Conservation (phyloP, 345 rosid genomes). For the Murraya paniculata region DNA sequence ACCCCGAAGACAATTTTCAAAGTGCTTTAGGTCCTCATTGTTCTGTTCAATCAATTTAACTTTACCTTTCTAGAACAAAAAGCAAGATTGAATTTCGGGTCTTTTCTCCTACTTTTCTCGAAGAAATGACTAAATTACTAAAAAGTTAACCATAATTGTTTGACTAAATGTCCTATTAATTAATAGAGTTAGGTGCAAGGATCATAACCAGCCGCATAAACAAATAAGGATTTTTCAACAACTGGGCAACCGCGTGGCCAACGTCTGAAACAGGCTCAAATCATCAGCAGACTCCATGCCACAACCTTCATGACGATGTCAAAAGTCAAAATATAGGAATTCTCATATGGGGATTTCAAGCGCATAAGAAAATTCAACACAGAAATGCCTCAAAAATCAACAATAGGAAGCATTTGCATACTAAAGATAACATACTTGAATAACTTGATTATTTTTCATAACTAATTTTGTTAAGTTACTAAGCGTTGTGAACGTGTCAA, state of each 20-base stretch:
- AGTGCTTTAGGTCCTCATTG: neutral
- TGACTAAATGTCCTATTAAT: neutral
- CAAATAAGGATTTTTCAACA: neutral
- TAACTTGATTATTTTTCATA: neutral
- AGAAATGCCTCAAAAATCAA: neutral
- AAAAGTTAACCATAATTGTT: neutral
- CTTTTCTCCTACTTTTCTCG: neutral
- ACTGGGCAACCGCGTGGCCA: neutral
- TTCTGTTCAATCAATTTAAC: neutral
- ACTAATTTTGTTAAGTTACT: neutral
- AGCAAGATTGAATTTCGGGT: neutral
- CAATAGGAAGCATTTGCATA: neutral
- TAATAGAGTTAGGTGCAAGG: conserved; percentile 19
- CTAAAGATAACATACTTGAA: neutral
- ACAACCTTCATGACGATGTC: neutral
- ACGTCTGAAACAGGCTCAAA: neutral
- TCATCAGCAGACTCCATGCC: neutral
- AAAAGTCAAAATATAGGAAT: neutral
- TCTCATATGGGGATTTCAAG: neutral
- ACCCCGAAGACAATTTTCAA: neutral
- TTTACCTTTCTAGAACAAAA: conserved; percentile 13
- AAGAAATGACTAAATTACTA: neutral
- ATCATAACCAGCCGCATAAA: conserved; percentile 15
- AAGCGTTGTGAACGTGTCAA: too few relatives aligned
- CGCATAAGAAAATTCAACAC: neutral